Evolutionary conservation across 2,329 filamentous ascomycete species (phyloP), one percentile per base, ranked within the genome.

Genomic region (Geoglossum cookeanum): DNA sequence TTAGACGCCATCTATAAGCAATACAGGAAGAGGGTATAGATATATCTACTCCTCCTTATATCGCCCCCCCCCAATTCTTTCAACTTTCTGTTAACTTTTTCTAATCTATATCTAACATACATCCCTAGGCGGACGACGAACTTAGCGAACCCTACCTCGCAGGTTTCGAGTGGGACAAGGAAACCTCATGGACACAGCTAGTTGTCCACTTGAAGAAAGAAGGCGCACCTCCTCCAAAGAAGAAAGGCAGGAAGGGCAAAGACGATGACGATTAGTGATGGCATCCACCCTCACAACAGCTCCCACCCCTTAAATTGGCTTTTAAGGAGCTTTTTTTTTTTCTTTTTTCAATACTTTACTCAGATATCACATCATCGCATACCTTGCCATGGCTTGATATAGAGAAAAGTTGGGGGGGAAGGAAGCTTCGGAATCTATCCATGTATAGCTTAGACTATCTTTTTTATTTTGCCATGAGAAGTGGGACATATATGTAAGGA

Each of bases 151-250:
- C 90, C 62, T 88, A 90, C 77, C 83, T 97, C 63, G 84, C 84
- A 66, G 91, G 91, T 63, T 96, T 97, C 74, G 89, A 95, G 77
- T 96, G 90, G 90, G 86, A 95, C 72, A 87, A 85, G 69, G 85
- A 94, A 64, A 87, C 94, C 72, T 88, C 82, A 68, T 95, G 88
- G 83, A 91, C 87, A 57, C 80, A 81, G 62, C 78, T 97, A 66
- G 76, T 94, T 65, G 89, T 96, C 61, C 89, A 92, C 72, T 85
- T 91, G 68, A 83, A 84, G 70, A 83, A 82, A 71, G 78, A 84
- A 64, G 80, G 80, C 60, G 77, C 78, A 27, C 72, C 72, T 55
- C 71, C 75, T 60, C 76, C 78, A 68, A 77, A 77, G 66, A 81
- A 81, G 74, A 89, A 89, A 79, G 79, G 79, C 73, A 74, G 56